phyloP scores from a whole-genome alignment of 169 alveolate species.

The Ichthyophthirius multifiliis region DNA sequence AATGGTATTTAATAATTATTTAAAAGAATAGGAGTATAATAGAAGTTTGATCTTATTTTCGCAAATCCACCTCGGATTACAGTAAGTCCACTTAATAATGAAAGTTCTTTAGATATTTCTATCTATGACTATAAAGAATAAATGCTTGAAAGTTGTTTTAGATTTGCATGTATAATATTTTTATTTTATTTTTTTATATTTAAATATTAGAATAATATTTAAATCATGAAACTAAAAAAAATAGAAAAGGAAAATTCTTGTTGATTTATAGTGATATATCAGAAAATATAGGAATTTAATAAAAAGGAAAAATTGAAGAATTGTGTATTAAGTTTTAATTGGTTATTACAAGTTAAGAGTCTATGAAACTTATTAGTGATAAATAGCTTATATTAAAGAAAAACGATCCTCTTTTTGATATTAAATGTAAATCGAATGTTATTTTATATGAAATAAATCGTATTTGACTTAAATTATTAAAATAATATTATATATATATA shows the following conservation, averaged over 20 bases:
- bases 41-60: slow-evolving; percentile 28
- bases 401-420: not conserved
- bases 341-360: slow-evolving; percentile 8
- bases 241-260: slow-evolving; percentile 35
- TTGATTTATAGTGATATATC: slow-evolving; percentile 49
- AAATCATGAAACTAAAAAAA: not conserved
- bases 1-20: not conserved
- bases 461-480: not conserved
- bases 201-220: not conserved
- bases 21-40: not conserved
- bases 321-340: slow-evolving; percentile 26
- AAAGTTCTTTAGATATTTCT: slow-evolving; percentile 34
- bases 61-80: slow-evolving; percentile 61
- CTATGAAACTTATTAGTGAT: not conserved
- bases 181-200: not conserved
- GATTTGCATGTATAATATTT: slow-evolving; percentile 21
- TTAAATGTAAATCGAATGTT: not conserved
- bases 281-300: slow-evolving; percentile 34
- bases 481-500: no score
- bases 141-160: slow-evolving; percentile 25
- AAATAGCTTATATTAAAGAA: not conserved
- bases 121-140: slow-evolving; percentile 40
- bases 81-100: slow-evolving; percentile 13
- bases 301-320: slow-evolving; percentile 24
- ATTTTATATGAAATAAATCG: slow-evolving; percentile 7